Percentiles rank a stretch among this genome's conserved stretches.
phyloP scores from a whole-genome alignment of 2,329 filamentous ascomycete genomes.

The Tothia fuscella region DNA sequence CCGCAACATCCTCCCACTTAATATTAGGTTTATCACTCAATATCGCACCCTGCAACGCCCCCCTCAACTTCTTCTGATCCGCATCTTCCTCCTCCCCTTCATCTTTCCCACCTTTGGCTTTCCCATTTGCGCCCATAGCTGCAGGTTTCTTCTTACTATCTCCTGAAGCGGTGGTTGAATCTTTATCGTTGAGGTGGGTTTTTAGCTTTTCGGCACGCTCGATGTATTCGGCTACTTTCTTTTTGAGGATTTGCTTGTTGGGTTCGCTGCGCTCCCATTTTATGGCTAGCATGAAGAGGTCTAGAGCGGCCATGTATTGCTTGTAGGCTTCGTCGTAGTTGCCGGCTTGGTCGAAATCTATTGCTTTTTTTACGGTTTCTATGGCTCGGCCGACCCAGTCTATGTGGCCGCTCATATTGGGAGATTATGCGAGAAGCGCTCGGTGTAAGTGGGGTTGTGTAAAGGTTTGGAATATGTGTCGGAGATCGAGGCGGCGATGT shows the following conservation, averaged over 20 bases:
- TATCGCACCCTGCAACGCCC: conserved; percentile 82
- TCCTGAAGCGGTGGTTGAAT: conserved; percentile 25
- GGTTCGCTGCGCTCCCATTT: conserved; percentile 99
- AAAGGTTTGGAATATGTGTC: too few relatives aligned
- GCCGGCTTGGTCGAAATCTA: conserved; percentile 87
- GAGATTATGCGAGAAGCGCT: too few relatives aligned
- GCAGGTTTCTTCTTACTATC: conserved; percentile 58
- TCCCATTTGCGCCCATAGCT: conserved; percentile 61
- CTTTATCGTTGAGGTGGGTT: conserved; percentile 66
- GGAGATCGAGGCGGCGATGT: too few relatives aligned
- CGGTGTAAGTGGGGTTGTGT: too few relatives aligned
- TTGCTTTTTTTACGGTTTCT: conserved; percentile 92
- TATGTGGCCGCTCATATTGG: conserved; percentile 69
- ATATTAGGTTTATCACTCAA: conserved; percentile 92
- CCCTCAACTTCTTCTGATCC: conserved; percentile 89
- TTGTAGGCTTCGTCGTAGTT: conserved; percentile 98
- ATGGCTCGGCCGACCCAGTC: conserved; percentile 96
- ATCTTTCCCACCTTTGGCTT: conserved; percentile 48
- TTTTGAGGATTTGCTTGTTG: conserved; percentile 93
- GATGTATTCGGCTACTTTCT: conserved; percentile 95
- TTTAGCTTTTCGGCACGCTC: conserved; percentile 98
- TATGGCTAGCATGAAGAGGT: conserved; percentile 95
- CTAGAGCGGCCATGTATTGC: conserved; percentile 78
- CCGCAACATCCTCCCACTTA: conserved; percentile 96
- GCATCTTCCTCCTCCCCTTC: conserved; percentile 67